Base-by-base conservation (phyloP, 2,329 filamentous ascomycete species). In the Xylaria sp. region DNA sequence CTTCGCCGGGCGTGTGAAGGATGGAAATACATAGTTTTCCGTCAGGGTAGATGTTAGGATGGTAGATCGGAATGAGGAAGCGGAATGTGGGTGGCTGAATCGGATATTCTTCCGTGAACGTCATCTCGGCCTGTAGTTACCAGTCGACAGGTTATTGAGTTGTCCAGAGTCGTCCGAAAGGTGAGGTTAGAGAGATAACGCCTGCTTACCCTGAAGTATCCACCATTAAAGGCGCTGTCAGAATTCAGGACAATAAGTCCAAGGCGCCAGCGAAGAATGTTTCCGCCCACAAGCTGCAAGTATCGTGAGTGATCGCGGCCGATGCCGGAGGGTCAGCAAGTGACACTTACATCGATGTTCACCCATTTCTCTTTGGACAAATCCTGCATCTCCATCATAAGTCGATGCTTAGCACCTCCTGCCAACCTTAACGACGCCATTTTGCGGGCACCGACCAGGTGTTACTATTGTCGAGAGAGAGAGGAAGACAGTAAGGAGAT, bases 21-120 rank as follows among this genome's bases (percentile, higher is more conserved):
- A 99, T 99, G 54, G 94, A 97, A 79, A 99, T 98, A 84, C 96
- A 98, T 53, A 98, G 87, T 73, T 91, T 91, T 75, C 95, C 95
- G 79, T 97, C 93, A 6, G 89, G 83, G 82, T 98, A 98, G 77
- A 99, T 90, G 80, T 99, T 99, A 3, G 95, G 95, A 80, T 99
- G 95, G 82, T 89, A 93, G 71, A 98, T 90, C 17, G 92, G 89
- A 26, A 84, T 82, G 20, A 89, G 79, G 82, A 99, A 98, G 72
- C 91, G 90, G 85, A 99, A 98, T 65, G 91, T 92, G 31, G 95
- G 95, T 33, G 95, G 95, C 49, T 88, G 86, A 83, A 93, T 97
- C 0, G 96, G 96, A 80, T 98, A 99, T 75, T 97, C 94, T 75
- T 86, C 84, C 10, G 92, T 90, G 76, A 99, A 98, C 26, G 86